Evolutionary conservation across 2,329 filamentous ascomycete species (phyloP).

Genomic region (Arthrobotrys conoides): DNA sequence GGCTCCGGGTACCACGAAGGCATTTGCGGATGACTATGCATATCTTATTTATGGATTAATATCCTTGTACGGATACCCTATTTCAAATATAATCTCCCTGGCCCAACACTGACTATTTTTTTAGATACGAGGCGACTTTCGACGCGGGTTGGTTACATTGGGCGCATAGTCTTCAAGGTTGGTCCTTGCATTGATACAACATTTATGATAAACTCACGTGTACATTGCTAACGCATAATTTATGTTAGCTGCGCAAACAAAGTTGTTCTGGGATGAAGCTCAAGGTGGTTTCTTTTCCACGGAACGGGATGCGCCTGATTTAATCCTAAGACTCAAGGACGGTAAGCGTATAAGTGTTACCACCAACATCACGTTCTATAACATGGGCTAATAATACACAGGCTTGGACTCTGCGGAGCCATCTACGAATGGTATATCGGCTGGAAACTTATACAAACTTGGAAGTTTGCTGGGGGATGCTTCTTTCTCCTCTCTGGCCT

Average conservation of each 20-base stretch:
- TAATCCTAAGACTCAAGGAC: constrained; percentile 89
- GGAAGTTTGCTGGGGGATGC: constrained; percentile 80
- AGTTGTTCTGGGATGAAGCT: constrained; percentile 80
- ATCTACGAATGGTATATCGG: constrained; percentile 89
- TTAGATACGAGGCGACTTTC: constrained; percentile 78
- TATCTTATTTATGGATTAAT: constrained; percentile 87
- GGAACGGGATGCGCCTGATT: constrained; percentile 74
- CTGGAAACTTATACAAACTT: constrained; percentile 87
- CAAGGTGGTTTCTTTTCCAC: constrained; percentile 80
- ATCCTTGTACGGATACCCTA: constrained; percentile 73
- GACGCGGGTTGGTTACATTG: constrained; percentile 82
- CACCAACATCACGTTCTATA: background rate
- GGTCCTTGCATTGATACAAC: constrained; percentile 63
- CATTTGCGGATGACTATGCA: constrained; percentile 94
- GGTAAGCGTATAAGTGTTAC: constrained; percentile 67
- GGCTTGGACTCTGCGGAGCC: constrained; percentile 92
- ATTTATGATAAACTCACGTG: background rate
- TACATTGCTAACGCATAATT: background rate
- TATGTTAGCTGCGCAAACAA: constrained; percentile 76
- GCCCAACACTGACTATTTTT: constrained; percentile 14
- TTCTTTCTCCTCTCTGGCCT: constrained; percentile 69
- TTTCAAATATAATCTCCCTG: background rate
- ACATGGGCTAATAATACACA: constrained; percentile 32
- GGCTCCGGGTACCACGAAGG: constrained; percentile 75
- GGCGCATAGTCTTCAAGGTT: constrained; percentile 84